A percentile compares a stretch with the other conserved stretches of the same genome.
phyloP scores from a whole-genome alignment of 805 yeast species.

The Ogataea angusta region DNA sequence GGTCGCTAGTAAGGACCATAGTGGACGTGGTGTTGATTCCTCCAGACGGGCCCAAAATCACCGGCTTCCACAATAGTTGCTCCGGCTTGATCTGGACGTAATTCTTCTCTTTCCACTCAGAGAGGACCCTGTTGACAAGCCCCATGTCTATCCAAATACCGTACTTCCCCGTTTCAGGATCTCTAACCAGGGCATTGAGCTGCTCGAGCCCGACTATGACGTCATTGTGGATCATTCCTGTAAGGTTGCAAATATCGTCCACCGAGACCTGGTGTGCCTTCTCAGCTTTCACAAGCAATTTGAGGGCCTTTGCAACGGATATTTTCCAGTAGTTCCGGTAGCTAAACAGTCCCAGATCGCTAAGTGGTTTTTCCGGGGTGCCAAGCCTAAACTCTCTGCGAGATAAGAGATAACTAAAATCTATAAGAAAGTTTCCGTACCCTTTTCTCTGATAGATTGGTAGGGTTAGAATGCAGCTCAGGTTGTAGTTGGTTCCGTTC shows the following conservation, averaged over 20 bases:
- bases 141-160: constrained; percentile 50
- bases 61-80: constrained; percentile 72
- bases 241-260: constrained; percentile 56
- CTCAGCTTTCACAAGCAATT: constrained; percentile 9
- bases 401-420: constrained; percentile 79
- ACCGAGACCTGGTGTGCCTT: constrained; percentile 42
- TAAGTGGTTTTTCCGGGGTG: constrained; percentile 93
- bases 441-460: constrained; percentile 88
- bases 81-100: constrained; percentile 51
- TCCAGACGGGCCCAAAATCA: constrained; percentile 81
- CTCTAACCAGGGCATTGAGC: constrained; percentile 54
- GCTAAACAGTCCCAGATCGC: constrained; percentile 80
- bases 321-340: constrained; percentile 86
- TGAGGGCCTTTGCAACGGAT: constrained; percentile 51
- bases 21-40: constrained; percentile 69
- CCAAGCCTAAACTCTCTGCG: constrained; percentile 76
- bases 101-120: constrained; percentile 51
- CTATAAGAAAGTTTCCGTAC: constrained; percentile 83
- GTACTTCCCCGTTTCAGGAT: constrained; percentile 44
- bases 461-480: constrained; percentile 85
- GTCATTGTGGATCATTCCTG: constrained; percentile 88
- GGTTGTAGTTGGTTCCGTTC: constrained; percentile 72
- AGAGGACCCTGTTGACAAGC: constrained; percentile 40
- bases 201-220: constrained; percentile 84
- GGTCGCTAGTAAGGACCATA: constrained; percentile 30